Percentiles rank a stretch among this genome's conserved stretches.
phyloP scores from a whole-genome alignment of 148 eudicot species.

The Bassia scoparia region DNA sequence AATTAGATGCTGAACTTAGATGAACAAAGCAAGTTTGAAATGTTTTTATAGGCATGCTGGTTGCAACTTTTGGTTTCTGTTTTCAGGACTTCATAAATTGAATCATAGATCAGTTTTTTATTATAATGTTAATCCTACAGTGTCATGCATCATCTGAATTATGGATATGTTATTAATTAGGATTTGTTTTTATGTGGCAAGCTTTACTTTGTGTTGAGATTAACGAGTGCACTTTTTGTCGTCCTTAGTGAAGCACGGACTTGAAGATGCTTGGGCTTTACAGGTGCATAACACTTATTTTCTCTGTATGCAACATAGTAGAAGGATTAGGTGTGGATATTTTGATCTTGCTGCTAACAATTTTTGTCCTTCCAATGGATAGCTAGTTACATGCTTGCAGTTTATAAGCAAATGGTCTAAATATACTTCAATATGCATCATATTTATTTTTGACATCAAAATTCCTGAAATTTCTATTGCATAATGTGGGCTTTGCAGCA shows the following conservation, averaged over 20 bases:
- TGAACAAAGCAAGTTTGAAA: background rate
- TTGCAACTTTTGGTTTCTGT: constrained; percentile 1
- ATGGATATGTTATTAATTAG: background rate
- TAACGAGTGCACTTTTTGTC: constrained; percentile 87
- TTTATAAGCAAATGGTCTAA: background rate
- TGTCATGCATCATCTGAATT: background rate
- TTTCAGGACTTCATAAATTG: background rate
- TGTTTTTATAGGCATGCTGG: background rate
- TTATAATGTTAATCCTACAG: background rate
- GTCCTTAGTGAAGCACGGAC: constrained; percentile 69
- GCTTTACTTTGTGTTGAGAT: constrained; percentile 24
- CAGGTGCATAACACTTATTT: constrained; percentile 48
- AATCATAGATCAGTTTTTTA: background rate
- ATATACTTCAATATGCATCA: background rate
- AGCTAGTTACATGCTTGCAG: constrained; percentile 1
- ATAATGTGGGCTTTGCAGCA: constrained; percentile 89
- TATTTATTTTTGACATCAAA: background rate
- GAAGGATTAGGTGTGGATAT: background rate
- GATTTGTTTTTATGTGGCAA: background rate
- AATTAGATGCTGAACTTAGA: constrained; percentile 1
- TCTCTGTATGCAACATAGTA: background rate
- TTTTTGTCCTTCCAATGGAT: background rate
- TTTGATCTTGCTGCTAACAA: background rate
- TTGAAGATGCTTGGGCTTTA: constrained; percentile 93
- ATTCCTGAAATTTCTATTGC: constrained; percentile 15